Conservation (phyloP, 1,139 yeast genomes). For the Lodderomyces parapsilosis region DNA sequence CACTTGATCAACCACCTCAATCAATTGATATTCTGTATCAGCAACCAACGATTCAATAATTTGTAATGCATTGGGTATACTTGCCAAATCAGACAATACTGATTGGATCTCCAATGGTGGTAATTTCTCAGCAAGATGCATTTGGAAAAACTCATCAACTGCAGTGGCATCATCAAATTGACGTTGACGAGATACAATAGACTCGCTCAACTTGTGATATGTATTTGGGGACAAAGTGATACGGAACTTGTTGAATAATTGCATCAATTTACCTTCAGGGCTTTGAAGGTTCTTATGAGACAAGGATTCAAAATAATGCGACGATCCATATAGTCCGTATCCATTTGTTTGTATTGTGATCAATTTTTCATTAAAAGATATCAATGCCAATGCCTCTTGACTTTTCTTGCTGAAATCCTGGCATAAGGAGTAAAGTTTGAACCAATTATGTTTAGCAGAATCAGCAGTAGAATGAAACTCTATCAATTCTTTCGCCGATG, state of each 20-base stretch:
- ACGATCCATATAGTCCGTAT: conserved; percentile 30
- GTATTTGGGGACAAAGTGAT: conserved; percentile 27
- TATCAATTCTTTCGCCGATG: conserved; percentile 24
- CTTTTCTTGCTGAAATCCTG: conserved; percentile 62
- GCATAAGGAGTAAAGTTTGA: conserved; percentile 60
- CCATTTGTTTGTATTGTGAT: conserved; percentile 35
- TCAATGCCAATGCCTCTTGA: conserved; percentile 45
- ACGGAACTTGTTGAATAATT: conserved; percentile 23
- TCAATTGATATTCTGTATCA: conserved; percentile 12
- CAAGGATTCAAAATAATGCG: conserved; percentile 34
- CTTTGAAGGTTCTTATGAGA: conserved; percentile 13
- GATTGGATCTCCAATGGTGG: conserved; percentile 22
- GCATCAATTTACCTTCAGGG: conserved; percentile 21
- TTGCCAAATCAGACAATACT: conserved; percentile 22
- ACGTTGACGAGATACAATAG: conserved; percentile 12
- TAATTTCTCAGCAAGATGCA: conserved; percentile 23
- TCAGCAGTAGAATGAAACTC: conserved; percentile 11
- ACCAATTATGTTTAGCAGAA: conserved; percentile 37
- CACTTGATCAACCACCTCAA: conserved; percentile 5
- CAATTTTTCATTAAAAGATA: conserved; percentile 11
- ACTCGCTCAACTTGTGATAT: conserved; percentile 21
- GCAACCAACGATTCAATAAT: conserved; percentile 25
- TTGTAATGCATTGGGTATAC: conserved; percentile 26
- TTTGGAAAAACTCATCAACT: conserved; percentile 22
- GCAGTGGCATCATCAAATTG: conserved; percentile 7